Evolutionary conservation across 495 filamentous ascomycete species (phyloP).

Genomic region (Cenococcum geophilum): DNA sequence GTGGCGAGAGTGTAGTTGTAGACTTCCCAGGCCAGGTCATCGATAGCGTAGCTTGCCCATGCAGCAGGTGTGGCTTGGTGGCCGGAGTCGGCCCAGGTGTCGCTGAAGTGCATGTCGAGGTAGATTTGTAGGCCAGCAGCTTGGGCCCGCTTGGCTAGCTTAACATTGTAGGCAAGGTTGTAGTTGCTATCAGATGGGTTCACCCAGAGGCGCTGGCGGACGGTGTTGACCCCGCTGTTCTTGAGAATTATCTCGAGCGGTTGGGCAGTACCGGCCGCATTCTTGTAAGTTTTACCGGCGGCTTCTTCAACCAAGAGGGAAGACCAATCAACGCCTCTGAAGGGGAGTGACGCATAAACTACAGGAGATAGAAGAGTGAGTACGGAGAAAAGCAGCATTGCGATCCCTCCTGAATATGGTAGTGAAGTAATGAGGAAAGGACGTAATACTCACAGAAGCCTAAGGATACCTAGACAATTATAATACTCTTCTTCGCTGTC

Average conservation of each 20-base stretch:
- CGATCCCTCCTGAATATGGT: too few species aligned
- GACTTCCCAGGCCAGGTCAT: conserved; percentile 30
- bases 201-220: conserved; percentile 69
- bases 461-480: too few species aligned
- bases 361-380: conserved; percentile 4
- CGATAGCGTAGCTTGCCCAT: conserved; percentile 27
- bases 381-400: conserved; percentile 17
- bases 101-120: conserved; percentile 64
- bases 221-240: conserved; percentile 60
- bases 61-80: conserved; percentile 36
- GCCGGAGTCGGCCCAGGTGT: conserved; percentile 50
- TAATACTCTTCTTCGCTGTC: too few species aligned
- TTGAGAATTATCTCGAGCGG: conserved; percentile 59
- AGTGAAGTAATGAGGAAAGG: too few species aligned
- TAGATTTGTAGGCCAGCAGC: conserved; percentile 59
- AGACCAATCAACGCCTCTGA: conserved; percentile 68
- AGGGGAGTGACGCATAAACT: conserved; percentile 47
- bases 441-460: too few species aligned
- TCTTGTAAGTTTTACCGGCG: conserved; percentile 55
- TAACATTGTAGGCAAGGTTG: conserved; percentile 62
- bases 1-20: conserved; percentile 40
- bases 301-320: conserved; percentile 61
- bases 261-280: conserved; percentile 45
- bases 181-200: conserved; percentile 60
- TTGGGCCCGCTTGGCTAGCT: conserved; percentile 57